Base-by-base conservation (phyloP, 306 rosid species). In the Urtica urens region DNA sequence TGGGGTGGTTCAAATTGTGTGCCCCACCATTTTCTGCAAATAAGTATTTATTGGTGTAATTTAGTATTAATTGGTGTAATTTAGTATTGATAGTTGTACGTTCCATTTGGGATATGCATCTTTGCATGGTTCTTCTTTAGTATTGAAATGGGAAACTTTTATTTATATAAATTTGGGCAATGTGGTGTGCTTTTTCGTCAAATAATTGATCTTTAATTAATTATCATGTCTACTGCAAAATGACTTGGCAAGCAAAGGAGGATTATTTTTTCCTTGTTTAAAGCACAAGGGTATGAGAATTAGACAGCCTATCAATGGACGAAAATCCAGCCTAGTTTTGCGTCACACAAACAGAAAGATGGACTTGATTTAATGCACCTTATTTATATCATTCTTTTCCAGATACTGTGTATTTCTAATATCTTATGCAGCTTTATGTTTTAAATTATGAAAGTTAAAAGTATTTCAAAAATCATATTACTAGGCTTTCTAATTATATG, bases 1-100 rank as follows among this genome's bases (percentile, higher is more conserved):
- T 52, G 78, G n/a, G 58, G 41, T 57, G 66, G 51, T 48, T 25
- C 66, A 61, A 50, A 29, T 13, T 7, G 5, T 35, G 59, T 69
- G 27, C 17, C 48, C 70, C 70, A 65, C 72, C 67, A 27, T 31
- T 33, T 45, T 11, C 50, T 22, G 22, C 10, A 48, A 10, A 27
- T n/a, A 27, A 2, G 39, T 12, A 35, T 35, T 35, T 15, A 35
- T 9, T 35, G 14, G 2, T 2, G 39, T 35, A 9, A 15, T 28
- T 44, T 2, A 2, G 14, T 44, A 3, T 22, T 14, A 7, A 17
- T 17, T 10, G 17, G 5, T 23, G 6, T 31, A 5, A 11, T 31
- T 12, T 10, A 14, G 33, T 34, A 22, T 23, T 41, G 34, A 20
- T 49, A 44, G 49, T 22, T 17, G 46, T 46, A 47, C 23, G 15